Conservation (phyloP, 805 yeast species). For the Starmerella etchellsii region DNA sequence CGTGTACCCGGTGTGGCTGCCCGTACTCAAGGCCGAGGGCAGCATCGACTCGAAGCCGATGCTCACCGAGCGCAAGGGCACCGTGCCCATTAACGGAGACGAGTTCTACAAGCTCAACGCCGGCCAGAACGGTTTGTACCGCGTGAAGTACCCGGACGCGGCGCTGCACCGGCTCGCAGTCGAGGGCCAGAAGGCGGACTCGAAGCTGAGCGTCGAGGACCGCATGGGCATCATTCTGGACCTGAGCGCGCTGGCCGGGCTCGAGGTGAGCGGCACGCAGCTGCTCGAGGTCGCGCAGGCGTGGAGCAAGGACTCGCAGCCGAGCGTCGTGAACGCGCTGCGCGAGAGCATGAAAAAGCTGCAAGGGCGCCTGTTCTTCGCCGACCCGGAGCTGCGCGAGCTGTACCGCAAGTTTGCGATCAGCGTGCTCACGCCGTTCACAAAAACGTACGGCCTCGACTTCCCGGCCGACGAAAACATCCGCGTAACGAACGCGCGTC, state of each 20-base stretch:
- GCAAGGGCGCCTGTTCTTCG: slow-evolving; percentile 38
- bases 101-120: slow-evolving; percentile 47
- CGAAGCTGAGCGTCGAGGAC: slow-evolving; percentile 42
- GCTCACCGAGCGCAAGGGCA: slow-evolving; percentile 38
- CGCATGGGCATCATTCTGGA: slow-evolving; percentile 55
- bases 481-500: slow-evolving; percentile 51
- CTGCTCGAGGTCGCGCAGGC: slow-evolving; percentile 37
- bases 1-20: slow-evolving; percentile 44
- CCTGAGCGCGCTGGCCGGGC: slow-evolving; percentile 42
- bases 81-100: slow-evolving; percentile 33
- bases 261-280: slow-evolving; percentile 34
- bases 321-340: slow-evolving; percentile 42
- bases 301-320: slow-evolving; percentile 39
- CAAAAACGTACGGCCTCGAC: slow-evolving; percentile 50
- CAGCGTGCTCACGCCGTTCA: slow-evolving; percentile 43
- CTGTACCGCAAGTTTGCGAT: slow-evolving; percentile 36
- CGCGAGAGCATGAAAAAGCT: slow-evolving; percentile 32
- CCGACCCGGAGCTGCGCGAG: slow-evolving; percentile 30
- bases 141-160: slow-evolving; percentile 41
- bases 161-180: slow-evolving; percentile 42
- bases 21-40: slow-evolving; percentile 42
- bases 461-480: slow-evolving; percentile 41
- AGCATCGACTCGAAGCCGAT: slow-evolving; percentile 43
- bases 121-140: slow-evolving; percentile 48
- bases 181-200: slow-evolving; percentile 40